phyloP scores from a whole-genome alignment of 441 rosid genomes.

The Biscutella auriculata region DNA sequence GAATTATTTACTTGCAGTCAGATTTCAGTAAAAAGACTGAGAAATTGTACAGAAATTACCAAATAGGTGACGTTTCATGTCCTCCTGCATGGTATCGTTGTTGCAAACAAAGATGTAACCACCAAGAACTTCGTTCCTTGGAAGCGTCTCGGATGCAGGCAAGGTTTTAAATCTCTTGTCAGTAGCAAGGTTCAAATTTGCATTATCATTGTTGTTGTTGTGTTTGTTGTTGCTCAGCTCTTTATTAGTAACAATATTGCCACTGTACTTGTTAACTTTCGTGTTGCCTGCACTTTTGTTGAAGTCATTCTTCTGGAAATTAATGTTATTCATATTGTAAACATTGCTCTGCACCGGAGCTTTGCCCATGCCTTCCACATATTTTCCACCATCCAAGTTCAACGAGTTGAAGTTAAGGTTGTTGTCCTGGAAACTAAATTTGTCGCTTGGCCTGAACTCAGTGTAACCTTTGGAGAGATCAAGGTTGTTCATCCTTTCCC shows the following conservation, averaged over 20 bases:
- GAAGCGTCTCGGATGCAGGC: slow-evolving; percentile 90
- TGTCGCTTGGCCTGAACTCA: slow-evolving; percentile 56
- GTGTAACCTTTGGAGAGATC: slow-evolving; percentile 68
- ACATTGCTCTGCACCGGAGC: slow-evolving; percentile 37
- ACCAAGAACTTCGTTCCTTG: slow-evolving; percentile 90
- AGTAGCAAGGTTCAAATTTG: slow-evolving; percentile 33
- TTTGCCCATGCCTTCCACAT: slow-evolving; percentile 43
- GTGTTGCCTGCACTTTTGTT: slow-evolving; percentile 33
- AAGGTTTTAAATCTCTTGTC: slow-evolving; percentile 93
- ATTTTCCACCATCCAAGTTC: slow-evolving; percentile 63
- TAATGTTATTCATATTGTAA: slow-evolving; percentile 56
- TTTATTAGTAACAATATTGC: slow-evolving; percentile 43
- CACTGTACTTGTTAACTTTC: slow-evolving; percentile 49
- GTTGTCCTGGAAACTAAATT: slow-evolving; percentile 62
- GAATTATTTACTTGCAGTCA: background rate
- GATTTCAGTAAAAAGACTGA: background rate
- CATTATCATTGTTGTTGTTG: slow-evolving; percentile 37
- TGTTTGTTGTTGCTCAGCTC: slow-evolving; percentile 37
- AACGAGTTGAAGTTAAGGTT: slow-evolving; percentile 70
- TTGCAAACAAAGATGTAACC: slow-evolving; percentile 96
- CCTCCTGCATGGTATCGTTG: slow-evolving; percentile 98
- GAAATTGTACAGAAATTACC: slow-evolving; percentile 33
- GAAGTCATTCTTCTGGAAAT: slow-evolving; percentile 55
- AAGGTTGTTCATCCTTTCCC: slow-evolving; percentile 77
- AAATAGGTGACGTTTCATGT: slow-evolving; percentile 78